phyloP scores from a whole-genome alignment of 2,329 filamentous ascomycete genomes.

The Ophioceras dolichostomum region DNA sequence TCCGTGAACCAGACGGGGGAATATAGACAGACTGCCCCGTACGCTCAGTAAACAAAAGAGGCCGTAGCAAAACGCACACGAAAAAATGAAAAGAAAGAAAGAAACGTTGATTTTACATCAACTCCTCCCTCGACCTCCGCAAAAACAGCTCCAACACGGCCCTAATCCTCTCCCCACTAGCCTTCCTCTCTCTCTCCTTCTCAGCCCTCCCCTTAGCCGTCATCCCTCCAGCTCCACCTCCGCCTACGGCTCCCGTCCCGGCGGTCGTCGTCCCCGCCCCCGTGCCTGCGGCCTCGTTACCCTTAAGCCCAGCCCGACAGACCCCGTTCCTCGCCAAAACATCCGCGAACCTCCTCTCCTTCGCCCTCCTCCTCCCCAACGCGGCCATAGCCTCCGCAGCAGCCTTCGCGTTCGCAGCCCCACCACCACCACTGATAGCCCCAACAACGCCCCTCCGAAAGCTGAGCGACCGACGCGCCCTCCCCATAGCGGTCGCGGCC shows the following conservation, averaged over 20 bases:
- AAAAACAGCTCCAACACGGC: constrained; percentile 62
- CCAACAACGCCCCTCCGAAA: constrained; percentile 25
- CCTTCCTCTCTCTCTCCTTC: constrained; percentile 42
- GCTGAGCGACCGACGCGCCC: constrained; percentile 28
- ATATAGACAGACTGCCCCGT: not conserved
- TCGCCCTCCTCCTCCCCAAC: constrained; percentile 40
- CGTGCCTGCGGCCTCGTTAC: constrained; percentile 8
- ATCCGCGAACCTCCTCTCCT: constrained; percentile 50
- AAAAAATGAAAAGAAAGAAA: not conserved
- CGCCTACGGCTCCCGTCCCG: no score
- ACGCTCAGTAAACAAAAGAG: not conserved
- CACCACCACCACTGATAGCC: no score
- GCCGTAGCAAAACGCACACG: not conserved
- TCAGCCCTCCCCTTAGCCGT: constrained; percentile 11
- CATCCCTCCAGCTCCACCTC: no score
- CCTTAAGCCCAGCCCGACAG: no score
- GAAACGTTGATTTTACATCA: not conserved
- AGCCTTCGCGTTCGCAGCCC: no score
- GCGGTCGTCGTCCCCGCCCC: no score
- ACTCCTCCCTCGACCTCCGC: constrained; percentile 8
- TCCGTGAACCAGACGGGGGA: not conserved
- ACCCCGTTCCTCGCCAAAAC: constrained; percentile 48
- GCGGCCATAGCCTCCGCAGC: constrained; percentile 22
- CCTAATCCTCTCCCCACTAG: constrained; percentile 50
- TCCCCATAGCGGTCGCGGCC: constrained; percentile 7